Base-by-base conservation (phyloP, 805 yeast genomes). In the Suhomyces pyralidae region DNA sequence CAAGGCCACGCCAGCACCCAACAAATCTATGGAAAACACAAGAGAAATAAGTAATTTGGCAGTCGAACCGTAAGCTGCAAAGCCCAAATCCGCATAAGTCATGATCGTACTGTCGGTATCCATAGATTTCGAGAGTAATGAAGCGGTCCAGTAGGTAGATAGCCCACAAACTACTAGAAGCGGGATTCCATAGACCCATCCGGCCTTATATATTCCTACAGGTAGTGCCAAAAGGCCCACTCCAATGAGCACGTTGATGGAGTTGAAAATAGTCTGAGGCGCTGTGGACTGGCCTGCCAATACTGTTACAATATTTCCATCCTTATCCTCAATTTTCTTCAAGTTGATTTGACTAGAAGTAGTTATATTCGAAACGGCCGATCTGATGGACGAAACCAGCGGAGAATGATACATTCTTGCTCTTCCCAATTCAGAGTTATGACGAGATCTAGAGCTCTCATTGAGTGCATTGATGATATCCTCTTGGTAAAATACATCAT, bases 201-300 rank as follows among this genome's bases (percentile, higher is more conserved):
- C 96, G 1, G 91, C 77, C 45, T 83, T 76, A 57, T 75, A 78
- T 51, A 88, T 68, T 1, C 88, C 96, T 55, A 84, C 72, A 0
- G 96, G 92, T 47, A 88, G 71, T 0, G 94, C 85, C 44, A 88
- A 73, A 48, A 88, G 74, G 1, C 93, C 94, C 38, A 88, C 80
- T 0, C 96, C 96, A 57, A 88, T 82, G 26, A 88, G 69, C 0
- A 87, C 87, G 63, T 88, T 88, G 47, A 88, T 83, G 1, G 92
- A 84, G 60, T 88, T 88, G 74, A 88, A 86, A 5, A 86, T 71
- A 0, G 96, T 88, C 64, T 88, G 96, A 1, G 88, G 82, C 0
- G 83, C 83, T 0, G 94, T 88, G 7, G 86, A 81, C 57, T 68
- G 76, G 7, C 72, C 73, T 7, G 69, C 58, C 36, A 58, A 71